These are phyloP conservation scores for Talaromyces thailandensis DNA, from an alignment of 495 filamentous ascomycete genomes.

Conservation along the genomic window DNA sequence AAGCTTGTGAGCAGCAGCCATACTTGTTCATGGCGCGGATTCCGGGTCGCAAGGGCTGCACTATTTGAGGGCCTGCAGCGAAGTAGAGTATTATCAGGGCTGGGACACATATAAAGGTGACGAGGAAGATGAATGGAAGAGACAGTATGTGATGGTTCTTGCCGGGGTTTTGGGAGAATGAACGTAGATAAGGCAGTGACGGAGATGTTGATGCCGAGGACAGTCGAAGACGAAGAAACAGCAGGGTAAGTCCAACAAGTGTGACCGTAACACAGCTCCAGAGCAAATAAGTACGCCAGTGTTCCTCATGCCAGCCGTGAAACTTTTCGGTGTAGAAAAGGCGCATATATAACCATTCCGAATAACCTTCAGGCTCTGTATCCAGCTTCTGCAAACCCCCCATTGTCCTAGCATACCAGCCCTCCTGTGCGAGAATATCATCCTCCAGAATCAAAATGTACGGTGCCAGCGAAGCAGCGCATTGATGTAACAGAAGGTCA, in stretches of 20 bases:
- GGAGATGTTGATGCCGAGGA: neutral
- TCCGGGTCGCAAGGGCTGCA: constrained; percentile 18
- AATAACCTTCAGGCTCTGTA: neutral
- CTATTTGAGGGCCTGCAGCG: neutral
- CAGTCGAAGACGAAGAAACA: neutral
- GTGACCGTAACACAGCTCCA: neutral
- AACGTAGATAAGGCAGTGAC: neutral
- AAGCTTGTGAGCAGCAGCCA: constrained; percentile 30
- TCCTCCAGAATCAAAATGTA: constrained; percentile 49
- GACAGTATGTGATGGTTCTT: neutral
- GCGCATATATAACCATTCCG: neutral
- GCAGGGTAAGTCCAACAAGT: neutral
- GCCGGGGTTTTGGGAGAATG: neutral
- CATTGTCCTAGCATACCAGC: constrained; percentile 40
- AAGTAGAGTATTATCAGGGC: neutral
- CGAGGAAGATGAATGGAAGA: neutral
- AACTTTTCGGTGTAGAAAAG: neutral
- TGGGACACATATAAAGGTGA: neutral
- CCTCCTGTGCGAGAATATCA: constrained; percentile 40
- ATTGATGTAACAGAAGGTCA: neutral
- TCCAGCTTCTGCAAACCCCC: constrained; percentile 23
- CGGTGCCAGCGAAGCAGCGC: constrained; percentile 12
- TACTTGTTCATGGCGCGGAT: constrained; percentile 24
- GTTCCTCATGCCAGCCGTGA: neutral
- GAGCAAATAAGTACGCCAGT: neutral